Percentiles rank a stretch among this genome's conserved stretches.
These are phyloP conservation scores for Alternaria infectoria DNA, from an alignment of 2,329 filamentous ascomycete species.

Conservation along the genomic window DNA sequence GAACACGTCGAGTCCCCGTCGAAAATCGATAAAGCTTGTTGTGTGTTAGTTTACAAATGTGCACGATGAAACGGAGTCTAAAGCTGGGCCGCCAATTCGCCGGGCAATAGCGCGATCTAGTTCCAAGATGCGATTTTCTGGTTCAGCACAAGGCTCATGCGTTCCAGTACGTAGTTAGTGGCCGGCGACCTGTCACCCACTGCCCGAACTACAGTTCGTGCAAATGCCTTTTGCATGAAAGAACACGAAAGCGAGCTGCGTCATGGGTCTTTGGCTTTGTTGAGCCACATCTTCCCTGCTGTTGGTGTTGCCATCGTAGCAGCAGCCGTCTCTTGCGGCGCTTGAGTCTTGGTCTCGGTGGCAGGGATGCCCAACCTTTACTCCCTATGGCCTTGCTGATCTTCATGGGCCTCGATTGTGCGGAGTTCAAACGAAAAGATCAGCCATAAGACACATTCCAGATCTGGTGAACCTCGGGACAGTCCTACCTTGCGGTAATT, in stretches of 20 bases:
- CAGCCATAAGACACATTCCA: not conserved
- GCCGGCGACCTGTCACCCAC: constrained; percentile 9
- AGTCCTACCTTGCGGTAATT: not conserved
- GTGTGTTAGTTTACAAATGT: constrained; percentile 22
- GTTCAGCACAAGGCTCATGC: constrained; percentile 1
- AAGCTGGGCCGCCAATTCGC: constrained; percentile 14
- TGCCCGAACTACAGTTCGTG: constrained; percentile 2
- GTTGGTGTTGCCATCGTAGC: not conserved
- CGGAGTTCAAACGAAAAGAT: not conserved
- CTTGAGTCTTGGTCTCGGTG: not conserved
- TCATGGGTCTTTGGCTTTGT: not conserved
- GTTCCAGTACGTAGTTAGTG: not conserved
- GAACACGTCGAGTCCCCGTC: constrained; percentile 17
- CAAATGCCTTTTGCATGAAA: not conserved
- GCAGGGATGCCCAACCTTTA: constrained; percentile 1
- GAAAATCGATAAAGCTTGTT: constrained; percentile 41
- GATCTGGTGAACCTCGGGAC: not conserved
- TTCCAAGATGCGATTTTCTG: not conserved
- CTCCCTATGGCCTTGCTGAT: not conserved
- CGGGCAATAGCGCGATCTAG: constrained; percentile 12
- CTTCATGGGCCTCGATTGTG: not conserved
- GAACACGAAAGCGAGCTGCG: constrained; percentile 6
- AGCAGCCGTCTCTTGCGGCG: not conserved
- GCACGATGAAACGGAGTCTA: constrained; percentile 26
- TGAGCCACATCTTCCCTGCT: constrained; percentile 5